These are phyloP conservation scores for Stagonosporopsis cucurbitacearum DNA, from an alignment of 2,329 filamentous ascomycete species.

Conservation along the genomic window DNA sequence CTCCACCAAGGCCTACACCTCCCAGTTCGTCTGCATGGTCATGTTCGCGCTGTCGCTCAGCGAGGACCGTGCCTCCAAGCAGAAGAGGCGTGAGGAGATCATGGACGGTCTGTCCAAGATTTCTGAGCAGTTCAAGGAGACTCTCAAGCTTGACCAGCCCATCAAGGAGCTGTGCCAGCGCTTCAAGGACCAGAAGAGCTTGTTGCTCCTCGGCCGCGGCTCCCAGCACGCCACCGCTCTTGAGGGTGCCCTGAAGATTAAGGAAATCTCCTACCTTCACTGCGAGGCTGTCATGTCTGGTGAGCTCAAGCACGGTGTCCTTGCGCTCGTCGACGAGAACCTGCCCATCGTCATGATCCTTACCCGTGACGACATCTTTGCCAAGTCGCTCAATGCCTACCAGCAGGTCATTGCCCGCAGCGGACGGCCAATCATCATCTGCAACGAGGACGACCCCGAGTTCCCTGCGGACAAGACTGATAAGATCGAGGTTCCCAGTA, in stretches of 20 bases:
- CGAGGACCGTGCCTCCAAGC: constrained; percentile 96
- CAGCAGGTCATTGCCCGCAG: constrained; percentile 98
- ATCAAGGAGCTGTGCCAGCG: constrained; percentile 95
- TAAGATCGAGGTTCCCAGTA: constrained; percentile 97
- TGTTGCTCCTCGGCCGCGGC: constrained; percentile 91
- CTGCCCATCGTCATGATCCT: constrained; percentile 99
- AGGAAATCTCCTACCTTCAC: constrained; percentile 99
- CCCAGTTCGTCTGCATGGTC: constrained; percentile 99
- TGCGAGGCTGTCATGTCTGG: constrained; percentile 99
- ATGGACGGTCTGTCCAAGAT: constrained; percentile 90
- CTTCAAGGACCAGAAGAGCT: constrained; percentile 97
- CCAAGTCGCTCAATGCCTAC: constrained; percentile 99
- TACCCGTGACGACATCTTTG: constrained; percentile 93
- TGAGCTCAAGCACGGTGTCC: constrained; percentile 97
- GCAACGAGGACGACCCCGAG: constrained; percentile 87
- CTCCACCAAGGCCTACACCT: constrained; percentile 99
- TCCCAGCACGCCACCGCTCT: constrained; percentile 97
- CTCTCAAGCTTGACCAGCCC: constrained; percentile 86
- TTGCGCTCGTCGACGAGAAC: constrained; percentile 97
- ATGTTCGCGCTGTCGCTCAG: constrained; percentile 98
- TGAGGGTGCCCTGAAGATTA: constrained; percentile 97
- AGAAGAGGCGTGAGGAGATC: constrained; percentile 89
- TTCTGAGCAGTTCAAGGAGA: constrained; percentile 89
- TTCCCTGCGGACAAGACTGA: constrained; percentile 88
- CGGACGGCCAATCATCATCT: constrained; percentile 98